A percentile compares a stretch with the other conserved stretches of the same genome.
These are phyloP conservation scores for Acorus calamus DNA, from an alignment of 106 monocot genomes.

Conservation along the genomic window DNA sequence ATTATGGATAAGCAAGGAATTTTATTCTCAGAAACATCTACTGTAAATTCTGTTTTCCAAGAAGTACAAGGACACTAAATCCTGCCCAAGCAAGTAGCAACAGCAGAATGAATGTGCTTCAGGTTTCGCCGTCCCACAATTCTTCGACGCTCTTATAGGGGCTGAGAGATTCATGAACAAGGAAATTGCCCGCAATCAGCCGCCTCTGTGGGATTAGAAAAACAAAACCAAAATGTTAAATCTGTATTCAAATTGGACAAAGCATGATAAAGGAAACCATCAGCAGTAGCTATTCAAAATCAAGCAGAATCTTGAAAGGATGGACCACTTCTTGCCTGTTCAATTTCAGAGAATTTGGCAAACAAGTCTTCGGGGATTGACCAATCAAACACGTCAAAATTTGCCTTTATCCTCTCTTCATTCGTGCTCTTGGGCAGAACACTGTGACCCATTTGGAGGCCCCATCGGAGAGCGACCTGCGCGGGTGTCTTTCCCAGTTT, in stretches of 20 bases:
- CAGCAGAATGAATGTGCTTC: too few relatives aligned
- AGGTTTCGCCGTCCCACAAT: slow-evolving; percentile 68
- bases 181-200: slow-evolving; percentile 17
- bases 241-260: neutral
- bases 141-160: slow-evolving; percentile 48
- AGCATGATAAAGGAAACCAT: slow-evolving; percentile 19
- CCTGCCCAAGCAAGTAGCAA: too few relatives aligned
- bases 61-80: too few relatives aligned
- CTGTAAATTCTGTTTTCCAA: too few relatives aligned
- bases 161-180: slow-evolving; percentile 33
- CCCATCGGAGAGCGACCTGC: slow-evolving; percentile 6
- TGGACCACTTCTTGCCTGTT: slow-evolving; percentile 3
- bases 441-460: slow-evolving; percentile 2
- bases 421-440: neutral
- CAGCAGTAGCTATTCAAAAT: slow-evolving; percentile 37
- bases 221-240: slow-evolving; percentile 1
- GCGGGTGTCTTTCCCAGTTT: slow-evolving; percentile 5
- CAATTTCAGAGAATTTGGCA: slow-evolving; percentile 3
- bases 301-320: neutral
- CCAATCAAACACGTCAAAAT: neutral
- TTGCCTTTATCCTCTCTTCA: slow-evolving; percentile 2
- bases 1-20: too few relatives aligned
- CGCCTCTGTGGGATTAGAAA: slow-evolving; percentile 21
- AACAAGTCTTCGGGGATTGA: slow-evolving; percentile 4
- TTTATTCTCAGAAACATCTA: too few relatives aligned